Evolutionary conservation across 129 eudicot species (phyloP), one percentile per base, ranked within the genome.

Genomic region (Lactuca saligna): DNA sequence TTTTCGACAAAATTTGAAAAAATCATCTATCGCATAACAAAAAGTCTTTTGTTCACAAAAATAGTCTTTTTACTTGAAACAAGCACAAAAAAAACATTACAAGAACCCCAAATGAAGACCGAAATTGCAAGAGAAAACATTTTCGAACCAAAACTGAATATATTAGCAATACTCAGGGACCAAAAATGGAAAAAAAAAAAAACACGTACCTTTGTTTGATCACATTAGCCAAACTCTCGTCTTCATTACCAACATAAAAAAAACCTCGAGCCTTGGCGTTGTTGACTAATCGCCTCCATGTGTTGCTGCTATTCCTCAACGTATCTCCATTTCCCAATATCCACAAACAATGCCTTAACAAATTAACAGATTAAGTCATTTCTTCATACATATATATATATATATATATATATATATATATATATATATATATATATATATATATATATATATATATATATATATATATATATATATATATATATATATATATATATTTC

Each of bases 251-350:
- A 53, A 68, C 56, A 73, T 80, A 76, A 65, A 76, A 91, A 70
- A 79, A 78, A 57, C 73, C 64, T 20, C 72, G 62, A 54, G 6
- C 37, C 61, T 68, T 61, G 17, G 85, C 84, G 69, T 77, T 56
- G 15, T 15, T n/a, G 20, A 83, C 79, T 44, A 81, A 57, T 12
- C 68, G 59, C 80, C 66, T 33, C 97, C 97, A 91, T 29, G 83
- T 77, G 8, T 73, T 56, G 61, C 72, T 70, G 44, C 96, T 75
- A 16, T 10, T 50, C 25, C 39, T 51, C 54, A 91, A 50, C 14
- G 92, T 86, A 66, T 72, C 63, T 25, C 78, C 86, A 73, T 83
- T 83, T 25, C 97, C 97, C 59, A 91, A 17, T 81, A 91, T 87
- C 85, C 86, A 82, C 15, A 84, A 69, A 67, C 89, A 84, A 63